phyloP scores from a whole-genome alignment of 2,329 filamentous ascomycete genomes.

The Penicillium verrucosum region DNA sequence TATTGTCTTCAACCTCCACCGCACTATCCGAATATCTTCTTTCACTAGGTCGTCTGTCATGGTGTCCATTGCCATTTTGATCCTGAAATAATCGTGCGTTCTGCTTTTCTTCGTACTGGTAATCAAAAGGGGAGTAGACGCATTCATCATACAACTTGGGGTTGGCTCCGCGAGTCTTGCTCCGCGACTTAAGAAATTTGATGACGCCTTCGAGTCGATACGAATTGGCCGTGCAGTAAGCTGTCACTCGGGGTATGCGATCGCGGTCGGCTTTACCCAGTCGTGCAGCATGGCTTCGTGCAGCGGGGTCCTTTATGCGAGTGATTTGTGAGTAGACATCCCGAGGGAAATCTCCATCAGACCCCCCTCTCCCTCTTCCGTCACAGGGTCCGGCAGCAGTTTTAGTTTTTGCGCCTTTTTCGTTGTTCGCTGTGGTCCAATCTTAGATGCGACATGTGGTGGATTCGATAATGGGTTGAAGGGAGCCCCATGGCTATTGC shows the following conservation, averaged over 20 bases:
- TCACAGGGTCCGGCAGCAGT: conserved; percentile 85
- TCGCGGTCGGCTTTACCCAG: conserved; percentile 91
- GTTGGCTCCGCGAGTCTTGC: conserved; percentile 71
- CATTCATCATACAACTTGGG: conserved; percentile 97
- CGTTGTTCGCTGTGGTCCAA: conserved; percentile 90
- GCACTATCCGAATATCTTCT: conserved; percentile 67
- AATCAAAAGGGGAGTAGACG: conserved; percentile 91
- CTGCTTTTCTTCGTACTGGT: conserved; percentile 54
- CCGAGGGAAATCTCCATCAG: conserved; percentile 84
- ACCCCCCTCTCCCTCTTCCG: conserved; percentile 69
- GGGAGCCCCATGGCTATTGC: conserved; percentile 74
- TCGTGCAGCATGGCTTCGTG: conserved; percentile 83
- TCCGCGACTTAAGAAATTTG: conserved; percentile 83
- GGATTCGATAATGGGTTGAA: conserved; percentile 42
- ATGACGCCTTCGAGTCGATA: conserved; percentile 89
- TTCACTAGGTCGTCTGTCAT: conserved; percentile 42
- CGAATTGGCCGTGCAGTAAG: conserved; percentile 90
- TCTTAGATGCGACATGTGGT: conserved; percentile 58
- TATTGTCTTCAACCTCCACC: conserved; percentile 63
- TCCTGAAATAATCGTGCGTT: conserved; percentile 29
- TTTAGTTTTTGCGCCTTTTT: conserved; percentile 97
- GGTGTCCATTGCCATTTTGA: conserved; percentile 31
- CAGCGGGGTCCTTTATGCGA: conserved; percentile 93
- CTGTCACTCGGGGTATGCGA: conserved; percentile 83
- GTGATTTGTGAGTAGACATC: conserved; percentile 99